These are phyloP conservation scores for Agrocybe praecox DNA, from an alignment of 768 basidiomycete species.

Conservation along the genomic window DNA sequence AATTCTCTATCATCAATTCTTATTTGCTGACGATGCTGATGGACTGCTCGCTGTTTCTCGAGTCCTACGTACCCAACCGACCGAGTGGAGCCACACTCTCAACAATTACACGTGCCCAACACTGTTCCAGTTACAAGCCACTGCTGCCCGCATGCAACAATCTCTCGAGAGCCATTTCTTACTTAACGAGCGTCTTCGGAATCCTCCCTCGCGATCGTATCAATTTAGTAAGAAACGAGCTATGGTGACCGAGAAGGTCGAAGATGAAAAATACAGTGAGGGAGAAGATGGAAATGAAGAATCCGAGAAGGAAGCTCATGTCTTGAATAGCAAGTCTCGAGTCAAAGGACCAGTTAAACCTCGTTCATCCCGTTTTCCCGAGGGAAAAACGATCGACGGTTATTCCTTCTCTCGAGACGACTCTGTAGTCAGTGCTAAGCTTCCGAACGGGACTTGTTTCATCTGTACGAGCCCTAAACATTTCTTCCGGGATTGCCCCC, in stretches of 20 bases:
- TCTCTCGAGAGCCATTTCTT: too few relatives aligned
- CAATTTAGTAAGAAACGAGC: too few relatives aligned
- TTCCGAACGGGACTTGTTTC: conserved; percentile 15
- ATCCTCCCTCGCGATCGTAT: too few relatives aligned
- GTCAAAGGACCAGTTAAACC: background rate
- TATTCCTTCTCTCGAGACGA: conserved; percentile 1
- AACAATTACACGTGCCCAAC: conserved; percentile 1
- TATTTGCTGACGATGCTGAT: background rate
- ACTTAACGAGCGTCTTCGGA: too few relatives aligned
- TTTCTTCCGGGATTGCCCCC: conserved; percentile 19
- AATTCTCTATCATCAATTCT: background rate
- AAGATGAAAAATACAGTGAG: too few relatives aligned
- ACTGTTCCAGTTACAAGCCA: background rate
- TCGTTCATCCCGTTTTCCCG: background rate
- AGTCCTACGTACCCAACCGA: conserved; percentile 3
- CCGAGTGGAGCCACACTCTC: background rate
- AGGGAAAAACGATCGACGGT: background rate
- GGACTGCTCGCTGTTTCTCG: background rate
- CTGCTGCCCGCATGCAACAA: background rate
- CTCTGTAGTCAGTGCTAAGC: background rate
- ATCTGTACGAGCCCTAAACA: conserved; percentile 21
- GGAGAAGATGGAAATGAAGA: too few relatives aligned
- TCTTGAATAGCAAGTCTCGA: background rate
- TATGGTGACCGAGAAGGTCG: too few relatives aligned
- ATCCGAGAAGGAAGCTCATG: too few relatives aligned